A percentile compares a stretch with the other conserved stretches of the same genome.
phyloP scores from a whole-genome alignment of 2,329 filamentous ascomycete species.

The Aureobasidium sp. region DNA sequence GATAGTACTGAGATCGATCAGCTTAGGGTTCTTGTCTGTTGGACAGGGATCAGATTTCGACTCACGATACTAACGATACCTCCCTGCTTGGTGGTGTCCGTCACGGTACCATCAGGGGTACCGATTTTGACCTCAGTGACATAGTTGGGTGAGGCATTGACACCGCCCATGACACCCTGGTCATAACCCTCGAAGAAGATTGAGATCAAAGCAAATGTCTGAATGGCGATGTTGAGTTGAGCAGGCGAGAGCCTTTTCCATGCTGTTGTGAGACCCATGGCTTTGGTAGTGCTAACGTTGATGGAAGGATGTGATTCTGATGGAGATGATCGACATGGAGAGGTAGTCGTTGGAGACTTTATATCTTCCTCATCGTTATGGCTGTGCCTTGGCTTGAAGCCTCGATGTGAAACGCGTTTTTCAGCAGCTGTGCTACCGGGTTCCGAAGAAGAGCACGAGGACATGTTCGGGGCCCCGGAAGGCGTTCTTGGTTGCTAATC shows the following conservation, averaged over 20 bases:
- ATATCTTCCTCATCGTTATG: neutral
- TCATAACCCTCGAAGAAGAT: slow-evolving; percentile 45
- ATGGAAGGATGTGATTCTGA: neutral
- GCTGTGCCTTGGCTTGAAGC: neutral
- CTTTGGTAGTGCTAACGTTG: neutral
- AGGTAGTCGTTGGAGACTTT: neutral
- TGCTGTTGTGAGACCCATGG: slow-evolving; percentile 34
- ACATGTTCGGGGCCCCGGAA: slow-evolving; percentile 2
- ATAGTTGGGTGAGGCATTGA: slow-evolving; percentile 39
- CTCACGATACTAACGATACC: slow-evolving; percentile 42
- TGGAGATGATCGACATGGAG: neutral
- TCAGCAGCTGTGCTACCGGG: neutral
- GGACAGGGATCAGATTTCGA: neutral
- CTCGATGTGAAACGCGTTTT: neutral
- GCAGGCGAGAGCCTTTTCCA: slow-evolving; percentile 39
- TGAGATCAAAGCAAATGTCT: slow-evolving; percentile 28
- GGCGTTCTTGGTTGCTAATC: neutral
- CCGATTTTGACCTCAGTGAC: slow-evolving; percentile 42
- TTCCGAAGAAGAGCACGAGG: neutral
- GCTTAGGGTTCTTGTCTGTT: neutral
- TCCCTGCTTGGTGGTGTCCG: slow-evolving; percentile 43
- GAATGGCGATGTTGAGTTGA: slow-evolving; percentile 36
- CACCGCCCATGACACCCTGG: slow-evolving; percentile 48
- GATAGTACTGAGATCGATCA: slow-evolving; percentile 36
- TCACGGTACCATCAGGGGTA: slow-evolving; percentile 38